Conservation (phyloP, 2,329 filamentous ascomycete genomes). For the Teratosphaeria gauchensis region DNA sequence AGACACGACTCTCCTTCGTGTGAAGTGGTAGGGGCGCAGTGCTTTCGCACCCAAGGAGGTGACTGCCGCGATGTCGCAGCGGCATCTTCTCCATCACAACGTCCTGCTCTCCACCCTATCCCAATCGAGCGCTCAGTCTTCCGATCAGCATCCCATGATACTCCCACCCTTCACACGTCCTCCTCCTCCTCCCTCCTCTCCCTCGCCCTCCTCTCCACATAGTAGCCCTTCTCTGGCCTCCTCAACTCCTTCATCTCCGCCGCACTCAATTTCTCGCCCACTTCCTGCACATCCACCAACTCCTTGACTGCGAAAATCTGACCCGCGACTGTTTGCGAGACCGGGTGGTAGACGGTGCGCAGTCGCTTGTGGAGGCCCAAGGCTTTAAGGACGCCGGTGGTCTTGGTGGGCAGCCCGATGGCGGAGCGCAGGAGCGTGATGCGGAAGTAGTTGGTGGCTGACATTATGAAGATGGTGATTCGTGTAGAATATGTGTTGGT, state of each 20-base stretch:
- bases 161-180: not conserved
- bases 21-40: no score
- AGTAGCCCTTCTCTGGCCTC: constrained; percentile 71
- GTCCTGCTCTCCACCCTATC: no score
- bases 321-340: constrained; percentile 69
- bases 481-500: not conserved
- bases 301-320: constrained; percentile 94
- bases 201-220: constrained; percentile 52
- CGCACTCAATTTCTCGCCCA: constrained; percentile 54
- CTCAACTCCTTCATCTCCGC: constrained; percentile 60
- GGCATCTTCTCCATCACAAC: no score
- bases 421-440: constrained; percentile 83
- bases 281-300: constrained; percentile 72
- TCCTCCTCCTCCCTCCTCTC: constrained; percentile 3
- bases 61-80: no score
- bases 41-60: no score
- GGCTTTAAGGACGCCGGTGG: constrained; percentile 69
- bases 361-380: constrained; percentile 77
- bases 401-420: constrained; percentile 73
- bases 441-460: constrained; percentile 71
- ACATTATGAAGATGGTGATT: constrained; percentile 3
- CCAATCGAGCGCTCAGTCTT: no score
- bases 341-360: constrained; percentile 82
- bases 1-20: no score
- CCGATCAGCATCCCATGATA: no score